Conservation (phyloP, 2,329 filamentous ascomycete species). For the Trematosphaeria pertusa region DNA sequence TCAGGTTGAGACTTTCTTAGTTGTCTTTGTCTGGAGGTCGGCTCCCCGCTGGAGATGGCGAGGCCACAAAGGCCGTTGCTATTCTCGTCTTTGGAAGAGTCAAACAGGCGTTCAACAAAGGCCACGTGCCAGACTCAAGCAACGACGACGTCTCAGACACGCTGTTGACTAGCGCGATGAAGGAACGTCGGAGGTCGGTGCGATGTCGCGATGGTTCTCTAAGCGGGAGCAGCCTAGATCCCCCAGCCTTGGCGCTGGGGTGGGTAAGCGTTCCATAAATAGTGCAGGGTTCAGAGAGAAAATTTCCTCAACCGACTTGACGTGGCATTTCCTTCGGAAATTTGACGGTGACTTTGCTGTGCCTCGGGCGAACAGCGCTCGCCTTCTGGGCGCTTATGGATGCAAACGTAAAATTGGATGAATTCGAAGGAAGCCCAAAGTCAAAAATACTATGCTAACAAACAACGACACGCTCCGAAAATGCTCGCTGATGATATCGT, state of each 20-base stretch:
- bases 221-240: slow-evolving; percentile 9
- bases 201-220: slow-evolving; percentile 12
- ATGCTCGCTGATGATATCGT: slow-evolving; percentile 17
- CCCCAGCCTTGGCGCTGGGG: slow-evolving; percentile 22
- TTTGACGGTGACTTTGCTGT: not conserved
- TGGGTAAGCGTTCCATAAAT: slow-evolving; percentile 38
- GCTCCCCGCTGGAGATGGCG: too few relatives aligned
- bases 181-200: slow-evolving; percentile 5
- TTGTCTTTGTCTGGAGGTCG: too few relatives aligned
- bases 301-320: not conserved
- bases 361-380: not conserved
- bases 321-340: not conserved
- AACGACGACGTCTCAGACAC: too few relatives aligned
- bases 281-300: slow-evolving; percentile 14
- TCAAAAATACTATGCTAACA: slow-evolving; percentile 14
- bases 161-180: too few relatives aligned
- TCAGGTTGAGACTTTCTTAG: too few relatives aligned
- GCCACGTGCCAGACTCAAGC: too few relatives aligned
- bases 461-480: slow-evolving; percentile 10
- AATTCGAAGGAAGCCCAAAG: slow-evolving; percentile 4
- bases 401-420: slow-evolving; percentile 15
- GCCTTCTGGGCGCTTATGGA: slow-evolving; percentile 9
- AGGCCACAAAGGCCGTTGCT: too few relatives aligned
- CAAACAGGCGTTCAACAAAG: too few relatives aligned
- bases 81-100: too few relatives aligned